Evolutionary conservation across 148 eudicot genomes (phyloP), one percentile per base, ranked within the genome.

Genomic region (Silene latifolia): DNA sequence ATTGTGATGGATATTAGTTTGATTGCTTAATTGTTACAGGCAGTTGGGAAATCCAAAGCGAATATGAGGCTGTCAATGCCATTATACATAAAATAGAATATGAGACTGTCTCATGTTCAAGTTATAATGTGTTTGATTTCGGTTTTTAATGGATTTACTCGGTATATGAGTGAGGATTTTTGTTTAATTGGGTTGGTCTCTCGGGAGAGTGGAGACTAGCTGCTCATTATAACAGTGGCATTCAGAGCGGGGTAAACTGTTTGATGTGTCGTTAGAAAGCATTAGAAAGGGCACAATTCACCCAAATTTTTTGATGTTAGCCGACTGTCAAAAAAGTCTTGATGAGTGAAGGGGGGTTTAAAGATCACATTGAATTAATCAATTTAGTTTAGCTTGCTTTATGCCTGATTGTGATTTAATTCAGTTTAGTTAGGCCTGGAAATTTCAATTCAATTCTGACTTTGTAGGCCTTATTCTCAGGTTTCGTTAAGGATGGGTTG

Each of bases 401-500:
- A 48, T 48, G 53, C 14, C 53, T 67, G 6, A 24, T 18, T 44
- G 20, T 18, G 14, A 44, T 48, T 48, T 23, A 42, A 67, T 9
- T 3, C 11, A 20, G 27, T 67, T 67, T 24, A 20, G 71, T 46
- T 67, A 51, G 18, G 5, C 56, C 23, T 46, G 53, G 9, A 67
- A n/a, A 42, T 44, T 46, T 67, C 12, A 42, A 25, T 20, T 67
- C 25, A 15, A 35, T 35, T 39, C 47, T 39, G 20, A 65, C 13
- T 66, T 76, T 63, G 48, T 39, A 39, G 44, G 44, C 17, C 21
- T 69, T 39, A 7, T 18, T 58, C 46, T 2, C 76, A 67, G 82
- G 48, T 59, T 54, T 54, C 17, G n/a, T 51, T 15, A 27, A 78
- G 21, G 67, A 85, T 82, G 87, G 82, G 78, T 57, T 42, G 62